Evolutionary conservation across 2,329 filamentous ascomycete genomes (phyloP).

Genomic region (Pyrenophora tritici-repentis): DNA sequence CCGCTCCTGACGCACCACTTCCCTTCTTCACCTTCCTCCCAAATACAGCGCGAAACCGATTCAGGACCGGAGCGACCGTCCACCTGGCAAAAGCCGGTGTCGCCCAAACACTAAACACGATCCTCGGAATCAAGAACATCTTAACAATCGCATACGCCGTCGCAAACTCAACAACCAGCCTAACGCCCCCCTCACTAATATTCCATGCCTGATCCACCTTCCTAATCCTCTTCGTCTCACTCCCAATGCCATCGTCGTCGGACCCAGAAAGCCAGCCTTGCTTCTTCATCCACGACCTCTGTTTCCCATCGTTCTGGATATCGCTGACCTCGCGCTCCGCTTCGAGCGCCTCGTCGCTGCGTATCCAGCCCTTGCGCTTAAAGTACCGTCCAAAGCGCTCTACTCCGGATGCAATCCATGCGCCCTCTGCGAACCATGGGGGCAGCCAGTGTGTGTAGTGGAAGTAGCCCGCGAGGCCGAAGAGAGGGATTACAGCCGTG

Average conservation of each 20-base stretch:
- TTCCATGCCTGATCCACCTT: constrained; percentile 46
- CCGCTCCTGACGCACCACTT: constrained; percentile 31
- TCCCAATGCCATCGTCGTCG: constrained; percentile 51
- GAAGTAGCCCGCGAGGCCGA: constrained; percentile 28
- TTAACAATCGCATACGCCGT: constrained; percentile 93
- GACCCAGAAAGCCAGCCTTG: constrained; percentile 9
- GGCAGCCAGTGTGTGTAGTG: constrained; percentile 78
- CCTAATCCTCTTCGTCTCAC: constrained; percentile 38
- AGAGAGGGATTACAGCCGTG: constrained; percentile 75
- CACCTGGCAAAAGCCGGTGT: constrained; percentile 84
- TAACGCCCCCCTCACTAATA: constrained; percentile 54
- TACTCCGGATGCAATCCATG: constrained; percentile 66
- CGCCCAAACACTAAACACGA: constrained; percentile 80
- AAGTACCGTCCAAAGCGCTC: constrained; percentile 79
- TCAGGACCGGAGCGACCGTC: constrained; percentile 35
- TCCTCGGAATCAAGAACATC: constrained; percentile 74
- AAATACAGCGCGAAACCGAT: constrained; percentile 48
- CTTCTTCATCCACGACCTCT: constrained; percentile 70
- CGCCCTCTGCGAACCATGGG: constrained; percentile 57
- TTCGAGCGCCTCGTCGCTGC: constrained; percentile 55
- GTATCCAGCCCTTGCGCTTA: constrained; percentile 79
- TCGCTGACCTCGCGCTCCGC: constrained; percentile 37
- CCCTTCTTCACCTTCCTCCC: constrained; percentile 33
- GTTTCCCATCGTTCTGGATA: constrained; percentile 8
- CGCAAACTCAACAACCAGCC: constrained; percentile 70